Evolutionary conservation across 2,329 filamentous ascomycete species (phyloP), one percentile per base, ranked within the genome.

Genomic region (Albifimbria verrucaria): DNA sequence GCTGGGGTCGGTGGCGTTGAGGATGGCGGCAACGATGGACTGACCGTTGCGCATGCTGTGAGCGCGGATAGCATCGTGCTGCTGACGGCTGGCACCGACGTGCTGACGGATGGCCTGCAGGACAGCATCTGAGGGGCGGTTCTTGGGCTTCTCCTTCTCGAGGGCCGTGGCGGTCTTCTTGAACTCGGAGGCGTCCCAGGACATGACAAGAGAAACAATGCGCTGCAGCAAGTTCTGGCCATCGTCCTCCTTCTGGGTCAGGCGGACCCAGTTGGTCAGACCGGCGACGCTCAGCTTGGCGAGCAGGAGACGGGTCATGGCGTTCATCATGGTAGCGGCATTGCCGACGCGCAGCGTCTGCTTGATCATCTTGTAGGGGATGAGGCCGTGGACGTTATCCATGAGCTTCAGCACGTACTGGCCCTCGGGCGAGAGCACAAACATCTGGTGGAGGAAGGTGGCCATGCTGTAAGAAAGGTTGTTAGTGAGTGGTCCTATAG

Each of bases 181-280:
- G 56, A 92, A 87, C 57, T 90, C 88, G 36, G 77, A 74, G 6
- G 82, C 82, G 61, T 94, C 90, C 86, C 87, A 92, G 5, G 81
- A 79, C 11, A 92, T 70, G 0, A 91, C 84, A 4, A 88, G 80
- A 0, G 84, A 88, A 21, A 93, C 85, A 57, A 94, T 92, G 43
- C 86, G 73, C 68, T 93, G 89, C 58, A 94, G 68, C 9, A 93
- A 68, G 64, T 92, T 94, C 87, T 90, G 90, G 46, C 89, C 89
- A 59, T 92, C 88, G 56, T 90, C 84, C 1, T 86, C 81, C 46
- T 83, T 83, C 46, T 82, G 80, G 0, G 87, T 92, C 39, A 90
- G 67, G 0, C 90, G 89, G 11, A 92, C 79, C 87, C 87, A 93
- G 65, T 92, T 92, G 4, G 89, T 90, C 49, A 93, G 71, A 7